These are phyloP conservation scores for Suillus fuscotomentosus DNA, from an alignment of 768 basidiomycete genomes.

Conservation along the genomic window DNA sequence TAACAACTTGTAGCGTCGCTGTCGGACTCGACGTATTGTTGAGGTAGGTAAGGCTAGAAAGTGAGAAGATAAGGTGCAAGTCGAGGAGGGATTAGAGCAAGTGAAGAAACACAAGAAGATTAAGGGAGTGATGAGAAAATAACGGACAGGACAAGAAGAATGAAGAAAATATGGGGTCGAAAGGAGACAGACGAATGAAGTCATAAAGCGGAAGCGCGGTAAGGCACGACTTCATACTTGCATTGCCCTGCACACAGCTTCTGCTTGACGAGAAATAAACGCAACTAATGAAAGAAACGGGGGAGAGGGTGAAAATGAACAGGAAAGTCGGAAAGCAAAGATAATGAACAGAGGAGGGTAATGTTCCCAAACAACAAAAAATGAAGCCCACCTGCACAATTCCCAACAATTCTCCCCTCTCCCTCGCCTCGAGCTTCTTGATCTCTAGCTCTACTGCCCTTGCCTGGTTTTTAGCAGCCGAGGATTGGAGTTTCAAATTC, in stretches of 20 bases:
- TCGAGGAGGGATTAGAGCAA: background rate
- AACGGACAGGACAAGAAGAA: background rate
- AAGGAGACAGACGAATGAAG: background rate
- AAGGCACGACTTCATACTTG: background rate
- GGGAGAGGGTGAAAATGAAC: background rate
- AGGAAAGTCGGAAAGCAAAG: background rate
- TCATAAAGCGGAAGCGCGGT: background rate
- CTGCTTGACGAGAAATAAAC: background rate
- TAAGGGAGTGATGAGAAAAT: background rate
- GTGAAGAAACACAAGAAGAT: background rate
- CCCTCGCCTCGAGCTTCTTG: constrained; percentile 78
- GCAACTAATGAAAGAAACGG: background rate
- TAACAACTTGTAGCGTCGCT: constrained; percentile 86
- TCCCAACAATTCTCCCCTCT: constrained; percentile 72
- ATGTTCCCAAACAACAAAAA: background rate
- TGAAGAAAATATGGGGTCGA: background rate
- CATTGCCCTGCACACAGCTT: background rate
- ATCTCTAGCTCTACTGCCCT: constrained; percentile 89
- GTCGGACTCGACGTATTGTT: constrained; percentile 87
- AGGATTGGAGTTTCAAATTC: constrained; percentile 91
- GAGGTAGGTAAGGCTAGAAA: constrained; percentile 82
- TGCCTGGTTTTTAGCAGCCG: constrained; percentile 88
- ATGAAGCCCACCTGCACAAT: constrained; percentile 70
- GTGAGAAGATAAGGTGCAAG: background rate
- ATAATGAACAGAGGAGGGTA: background rate